phyloP scores from a whole-genome alignment of 1,284 basidiomycete species.

The Boletus nobilissimus region DNA sequence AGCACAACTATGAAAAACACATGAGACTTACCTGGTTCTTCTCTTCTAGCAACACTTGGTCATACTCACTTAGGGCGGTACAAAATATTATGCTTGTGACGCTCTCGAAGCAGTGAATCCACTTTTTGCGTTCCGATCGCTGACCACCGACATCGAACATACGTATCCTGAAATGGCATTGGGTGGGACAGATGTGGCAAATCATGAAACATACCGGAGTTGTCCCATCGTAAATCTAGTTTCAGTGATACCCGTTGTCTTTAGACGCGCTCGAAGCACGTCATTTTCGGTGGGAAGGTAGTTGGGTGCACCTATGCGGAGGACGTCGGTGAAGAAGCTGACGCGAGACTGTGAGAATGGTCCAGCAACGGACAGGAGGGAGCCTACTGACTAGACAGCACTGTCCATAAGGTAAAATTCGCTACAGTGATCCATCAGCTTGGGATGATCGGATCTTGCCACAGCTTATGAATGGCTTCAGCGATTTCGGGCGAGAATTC shows the following conservation, averaged over 20 bases:
- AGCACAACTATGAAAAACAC: not conserved
- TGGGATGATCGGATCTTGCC: slow-evolving; percentile 11
- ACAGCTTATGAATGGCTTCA: slow-evolving; percentile 7
- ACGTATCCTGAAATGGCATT: too few species aligned
- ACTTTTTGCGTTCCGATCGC: too few species aligned
- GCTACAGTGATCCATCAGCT: too few species aligned
- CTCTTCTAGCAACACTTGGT: not conserved
- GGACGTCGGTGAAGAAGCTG: slow-evolving; percentile 90
- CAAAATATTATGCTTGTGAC: slow-evolving; percentile 13
- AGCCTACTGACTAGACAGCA: slow-evolving; percentile 80
- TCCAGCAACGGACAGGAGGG: not conserved
- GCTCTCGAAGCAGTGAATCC: slow-evolving; percentile 10
- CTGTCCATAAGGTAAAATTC: slow-evolving; percentile 90
- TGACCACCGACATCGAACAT: too few species aligned
- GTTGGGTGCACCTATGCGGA: slow-evolving; percentile 80
- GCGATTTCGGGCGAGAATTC: too few species aligned
- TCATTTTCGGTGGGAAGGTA: slow-evolving; percentile 92
- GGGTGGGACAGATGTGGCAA: too few species aligned
- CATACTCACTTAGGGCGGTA: slow-evolving; percentile 15
- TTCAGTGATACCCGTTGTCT: slow-evolving; percentile 94
- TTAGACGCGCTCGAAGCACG: slow-evolving; percentile 88
- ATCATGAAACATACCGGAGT: too few species aligned
- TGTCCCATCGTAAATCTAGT: slow-evolving; percentile 82
- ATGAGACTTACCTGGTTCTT: not conserved
- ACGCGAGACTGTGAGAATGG: slow-evolving; percentile 2